Evolutionary conservation across 2,329 filamentous ascomycete genomes (phyloP).

Genomic region (Amauroascus niger): DNA sequence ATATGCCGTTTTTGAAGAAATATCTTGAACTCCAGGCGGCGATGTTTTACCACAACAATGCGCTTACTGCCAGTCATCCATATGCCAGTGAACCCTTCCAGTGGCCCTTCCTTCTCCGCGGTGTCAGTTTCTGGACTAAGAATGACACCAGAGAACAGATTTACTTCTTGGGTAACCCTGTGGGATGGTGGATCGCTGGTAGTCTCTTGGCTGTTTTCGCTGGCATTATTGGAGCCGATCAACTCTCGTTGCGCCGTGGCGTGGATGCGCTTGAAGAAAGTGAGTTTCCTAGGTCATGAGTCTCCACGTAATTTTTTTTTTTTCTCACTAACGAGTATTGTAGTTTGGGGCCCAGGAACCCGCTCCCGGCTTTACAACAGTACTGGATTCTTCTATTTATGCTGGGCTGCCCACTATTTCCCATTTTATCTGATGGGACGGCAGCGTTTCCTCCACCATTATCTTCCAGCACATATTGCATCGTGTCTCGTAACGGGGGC

Average conservation of each 20-base stretch:
- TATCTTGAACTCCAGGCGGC: constrained; percentile 93
- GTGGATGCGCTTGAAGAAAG: constrained; percentile 87
- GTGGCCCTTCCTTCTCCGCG: constrained; percentile 94
- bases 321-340: constrained; percentile 26
- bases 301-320: constrained; percentile 18
- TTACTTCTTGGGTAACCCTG: constrained; percentile 93
- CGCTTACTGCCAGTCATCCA: constrained; percentile 90
- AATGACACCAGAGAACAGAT: constrained; percentile 92
- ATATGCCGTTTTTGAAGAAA: constrained; percentile 79
- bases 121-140: constrained; percentile 99
- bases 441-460: constrained; percentile 96
- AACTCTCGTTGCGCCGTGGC: constrained; percentile 83
- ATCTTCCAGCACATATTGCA: constrained; percentile 86
- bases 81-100: constrained; percentile 92
- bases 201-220: constrained; percentile 86
- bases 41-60: constrained; percentile 99
- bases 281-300: constrained; percentile 47
- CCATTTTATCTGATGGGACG: constrained; percentile 98
- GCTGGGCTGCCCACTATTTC: constrained; percentile 94
- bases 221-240: constrained; percentile 84
- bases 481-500: constrained; percentile 84
- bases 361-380: constrained; percentile 95
- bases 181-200: constrained; percentile 95
- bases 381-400: constrained; percentile 97
- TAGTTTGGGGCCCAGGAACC: constrained; percentile 54